phyloP scores from a whole-genome alignment of 495 filamentous ascomycete species.

The Cladorrhinum samala region DNA sequence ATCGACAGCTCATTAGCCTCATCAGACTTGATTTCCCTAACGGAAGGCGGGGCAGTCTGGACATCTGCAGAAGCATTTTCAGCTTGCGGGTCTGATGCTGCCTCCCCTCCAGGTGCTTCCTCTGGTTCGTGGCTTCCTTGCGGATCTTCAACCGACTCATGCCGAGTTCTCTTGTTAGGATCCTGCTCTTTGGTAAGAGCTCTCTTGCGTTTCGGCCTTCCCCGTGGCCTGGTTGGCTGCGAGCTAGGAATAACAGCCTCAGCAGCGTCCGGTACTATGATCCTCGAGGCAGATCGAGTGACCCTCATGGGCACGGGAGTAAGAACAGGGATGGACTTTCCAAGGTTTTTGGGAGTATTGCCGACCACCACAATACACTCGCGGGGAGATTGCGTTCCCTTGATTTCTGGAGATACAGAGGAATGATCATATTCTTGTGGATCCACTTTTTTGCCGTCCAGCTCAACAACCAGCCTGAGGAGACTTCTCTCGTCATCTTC shows the following conservation, averaged over 20 bases:
- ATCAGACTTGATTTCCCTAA: neutral
- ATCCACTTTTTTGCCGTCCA: constrained; percentile 32
- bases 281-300: constrained; percentile 9
- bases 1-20: neutral
- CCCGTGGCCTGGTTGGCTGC: constrained; percentile 7
- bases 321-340: neutral
- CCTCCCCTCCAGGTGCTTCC: constrained; percentile 16
- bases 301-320: constrained; percentile 2
- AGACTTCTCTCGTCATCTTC: constrained; percentile 43
- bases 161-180: constrained; percentile 13
- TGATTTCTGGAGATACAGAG: constrained; percentile 21
- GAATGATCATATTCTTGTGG: constrained; percentile 13
- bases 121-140: neutral
- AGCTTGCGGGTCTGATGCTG: neutral
- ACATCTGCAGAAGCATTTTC: too few species aligned
- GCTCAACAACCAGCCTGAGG: constrained; percentile 38
- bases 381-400: neutral
- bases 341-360: constrained; percentile 11
- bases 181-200: constrained; percentile 16
- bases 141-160: constrained; percentile 7
- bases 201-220: constrained; percentile 25
- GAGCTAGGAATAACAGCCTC: constrained; percentile 8
- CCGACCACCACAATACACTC: constrained; percentile 30
- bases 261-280: neutral
- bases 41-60: too few species aligned